Base-by-base conservation (phyloP, 169 alveolate species). In the Besnoitia besnoiti region DNA sequence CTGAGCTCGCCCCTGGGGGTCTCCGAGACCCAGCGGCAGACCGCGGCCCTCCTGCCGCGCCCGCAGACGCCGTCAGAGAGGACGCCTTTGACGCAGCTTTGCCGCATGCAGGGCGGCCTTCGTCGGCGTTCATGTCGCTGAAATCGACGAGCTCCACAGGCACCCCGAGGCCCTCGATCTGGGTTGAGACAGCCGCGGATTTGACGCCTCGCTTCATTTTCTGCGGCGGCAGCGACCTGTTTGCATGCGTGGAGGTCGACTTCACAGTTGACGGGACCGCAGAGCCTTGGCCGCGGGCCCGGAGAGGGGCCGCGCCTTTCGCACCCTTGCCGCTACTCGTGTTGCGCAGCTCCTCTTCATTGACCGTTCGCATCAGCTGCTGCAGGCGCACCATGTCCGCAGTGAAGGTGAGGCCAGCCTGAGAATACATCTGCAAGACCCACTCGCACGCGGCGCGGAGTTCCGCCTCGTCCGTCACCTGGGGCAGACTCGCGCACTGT, bases 401-500 rank as follows among this genome's bases (percentile, higher is more conserved):
- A 10, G 40, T 40, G 87, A 77, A 77, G 0, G 37, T 35, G 40
- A 77, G 14, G 30, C 87, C 87, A 24, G 49, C 87, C 49, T 77
- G 44, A 5, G 42, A 10, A 4, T 19, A 77, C 1, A 40, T 14
- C n/a, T 24, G 87, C 12, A 3, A 33, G 14, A 77, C 21, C 59
- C 50, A 77, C 4, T 30, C 40, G 37, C 35, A 1, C 0, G 40
- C 12, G 61, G 4, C 40, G 21, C 87, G 35, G 12, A 77, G 30
- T 21, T 44, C 40, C 0, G 49, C 5, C 59, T 77, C 87, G 33
- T 51, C 40, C 40, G n/a, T 35, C 55, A 77, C 87, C 33, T 27
- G 14, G 2, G 87, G 55, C 61, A 77, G 30, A 27, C 44, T 27
- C 37, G 87, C 87, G 40, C 87, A 77, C 87, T 77, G 87, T 27